These are phyloP conservation scores for Termitomyces sp. DNA, from an alignment of 768 basidiomycete genomes.

Conservation along the genomic window DNA sequence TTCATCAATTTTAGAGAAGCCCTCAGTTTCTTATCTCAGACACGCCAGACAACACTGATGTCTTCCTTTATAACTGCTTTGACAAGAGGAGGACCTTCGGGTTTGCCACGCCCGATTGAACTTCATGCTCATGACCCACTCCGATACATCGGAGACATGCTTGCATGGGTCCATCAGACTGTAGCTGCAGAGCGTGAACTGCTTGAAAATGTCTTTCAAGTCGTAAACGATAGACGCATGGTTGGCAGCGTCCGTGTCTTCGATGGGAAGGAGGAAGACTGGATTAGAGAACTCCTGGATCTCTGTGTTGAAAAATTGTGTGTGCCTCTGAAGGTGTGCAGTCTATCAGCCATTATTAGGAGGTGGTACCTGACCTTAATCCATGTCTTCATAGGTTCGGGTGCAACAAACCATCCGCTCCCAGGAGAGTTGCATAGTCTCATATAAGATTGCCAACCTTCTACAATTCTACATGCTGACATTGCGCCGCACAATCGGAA, in stretches of 20 bases:
- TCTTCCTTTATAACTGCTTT: constrained; percentile 83
- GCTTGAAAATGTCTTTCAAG: constrained; percentile 78
- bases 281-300: constrained; percentile 80
- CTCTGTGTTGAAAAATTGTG: constrained; percentile 77
- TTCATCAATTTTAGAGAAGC: constrained; percentile 47
- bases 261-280: constrained; percentile 57
- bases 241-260: constrained; percentile 65
- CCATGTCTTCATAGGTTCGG: constrained; percentile 48
- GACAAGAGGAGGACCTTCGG: constrained; percentile 82
- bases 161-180: constrained; percentile 96
- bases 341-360: constrained; percentile 1
- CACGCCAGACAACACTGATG: constrained; percentile 76
- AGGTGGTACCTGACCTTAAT: neutral
- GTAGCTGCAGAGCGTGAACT: constrained; percentile 96
- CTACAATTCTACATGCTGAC: constrained; percentile 92
- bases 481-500: constrained; percentile 89
- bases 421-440: constrained; percentile 89
- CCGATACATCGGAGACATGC: constrained; percentile 96
- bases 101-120: constrained; percentile 89
- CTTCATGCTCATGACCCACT: constrained; percentile 97
- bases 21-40: constrained; percentile 69
- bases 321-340: constrained; percentile 75
- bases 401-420: constrained; percentile 92
- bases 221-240: constrained; percentile 65
- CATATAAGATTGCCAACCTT: constrained; percentile 93